Conservation (phyloP, 371 early-diverging fungal genomes). For the Ecytonucleospora hepatopenaei region DNA sequence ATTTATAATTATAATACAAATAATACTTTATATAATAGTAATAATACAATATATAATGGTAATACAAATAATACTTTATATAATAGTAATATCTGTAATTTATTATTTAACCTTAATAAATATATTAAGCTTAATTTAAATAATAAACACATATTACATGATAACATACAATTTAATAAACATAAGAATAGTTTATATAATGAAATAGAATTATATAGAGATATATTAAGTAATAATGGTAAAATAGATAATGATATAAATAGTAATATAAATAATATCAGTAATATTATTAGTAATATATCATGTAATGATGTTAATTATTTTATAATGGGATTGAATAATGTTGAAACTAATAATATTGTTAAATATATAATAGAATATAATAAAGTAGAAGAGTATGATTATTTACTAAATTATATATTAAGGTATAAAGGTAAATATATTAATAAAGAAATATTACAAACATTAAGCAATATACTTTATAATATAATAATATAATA, state of each 20-base stretch:
- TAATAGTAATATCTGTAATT: too few species aligned
- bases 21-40: too few species aligned
- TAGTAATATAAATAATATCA: too few species aligned
- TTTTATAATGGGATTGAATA: slow-evolving; percentile 4
- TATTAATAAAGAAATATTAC: not conserved
- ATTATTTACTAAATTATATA: not conserved
- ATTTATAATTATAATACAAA: too few species aligned
- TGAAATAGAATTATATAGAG: slow-evolving; percentile 7
- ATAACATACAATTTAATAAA: not conserved
- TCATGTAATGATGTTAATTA: not conserved
- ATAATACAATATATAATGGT: too few species aligned
- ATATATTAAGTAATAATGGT: slow-evolving; percentile 4
- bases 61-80: too few species aligned
- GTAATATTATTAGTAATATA: too few species aligned
- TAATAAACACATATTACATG: too few species aligned
- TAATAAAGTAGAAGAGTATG: not conserved
- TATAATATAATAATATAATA: not conserved
- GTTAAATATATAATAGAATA: not conserved
- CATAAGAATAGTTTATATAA: not conserved
- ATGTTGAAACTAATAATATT: not conserved
- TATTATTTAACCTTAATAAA: too few species aligned
- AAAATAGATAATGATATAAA: too few species aligned
- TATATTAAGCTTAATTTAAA: too few species aligned
- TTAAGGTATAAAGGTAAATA: not conserved
- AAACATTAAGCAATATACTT: not conserved